Evolutionary conservation across 192 early-diverging fungal species (phyloP), one percentile per base, ranked within the genome.

Genomic region (Coemansia sp.): DNA sequence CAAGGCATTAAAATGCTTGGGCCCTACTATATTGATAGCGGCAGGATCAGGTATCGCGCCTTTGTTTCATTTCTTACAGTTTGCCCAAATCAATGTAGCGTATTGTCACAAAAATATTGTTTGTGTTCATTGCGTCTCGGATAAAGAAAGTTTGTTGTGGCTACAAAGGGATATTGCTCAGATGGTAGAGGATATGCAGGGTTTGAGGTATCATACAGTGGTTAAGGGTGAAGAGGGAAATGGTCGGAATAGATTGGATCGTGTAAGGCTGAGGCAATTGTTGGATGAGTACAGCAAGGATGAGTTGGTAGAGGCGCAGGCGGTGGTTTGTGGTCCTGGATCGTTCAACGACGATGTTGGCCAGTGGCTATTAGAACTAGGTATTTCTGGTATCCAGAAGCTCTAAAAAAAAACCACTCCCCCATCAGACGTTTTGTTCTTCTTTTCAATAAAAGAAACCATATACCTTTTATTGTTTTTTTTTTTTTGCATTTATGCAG

Each of bases 31-130:
- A 17, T 65, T 81, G 9, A 68, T 70, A 35, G 79, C 70, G 2
- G 79, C 67, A 14, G 79, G 79, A 7, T 81, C 79, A 9, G 79
- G 79, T 11, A 71, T 81, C 65, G 73, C 79, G 15, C 73, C 79
- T 1, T 55, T 81, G 22, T 75, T 81, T 51, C 78, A 81, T 37
- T 34, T 65, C 3, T 48, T 81, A 36, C 78, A 75, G 57, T 81
- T 70, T 63, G 78, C 78, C 1, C 67, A 66, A 35, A 32, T 68
- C 33, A 72, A 73, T 60, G 36, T 32, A 33, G 58, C 54, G 12
- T 75, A 81, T 51, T 51, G 56, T 51, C 4, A 51, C n/a, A 62
- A 53, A 11, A 72, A 55, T 33, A 63, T 81, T 2, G 55, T 73
- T 0, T 22, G 72, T 11, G 41, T 75, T 5, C 78, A 81, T 18